These are phyloP conservation scores for Eruca vesicaria DNA, from an alignment of 441 rosid genomes.

Conservation along the genomic window DNA sequence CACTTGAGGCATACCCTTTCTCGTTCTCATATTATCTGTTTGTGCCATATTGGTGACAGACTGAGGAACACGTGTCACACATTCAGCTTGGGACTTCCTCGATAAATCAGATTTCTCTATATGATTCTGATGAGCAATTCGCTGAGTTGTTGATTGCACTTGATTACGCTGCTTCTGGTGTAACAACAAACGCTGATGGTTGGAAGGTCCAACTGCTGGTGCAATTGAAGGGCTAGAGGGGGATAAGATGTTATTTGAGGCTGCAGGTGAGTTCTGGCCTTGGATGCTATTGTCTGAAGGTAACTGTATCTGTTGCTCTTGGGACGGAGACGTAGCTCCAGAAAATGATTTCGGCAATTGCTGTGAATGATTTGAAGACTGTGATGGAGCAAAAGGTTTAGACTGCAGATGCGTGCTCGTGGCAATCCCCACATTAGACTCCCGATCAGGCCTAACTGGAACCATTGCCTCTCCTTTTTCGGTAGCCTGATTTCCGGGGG, in stretches of 20 bases:
- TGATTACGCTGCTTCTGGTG: slow-evolving; percentile 73
- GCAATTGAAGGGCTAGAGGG: slow-evolving; percentile 51
- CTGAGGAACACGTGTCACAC: slow-evolving; percentile 47
- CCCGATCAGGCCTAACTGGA: slow-evolving; percentile 68
- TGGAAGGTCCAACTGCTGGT: slow-evolving; percentile 51
- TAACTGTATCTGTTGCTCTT: slow-evolving; percentile 58
- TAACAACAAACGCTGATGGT: slow-evolving; percentile 63
- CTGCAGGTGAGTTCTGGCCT: slow-evolving; percentile 55
- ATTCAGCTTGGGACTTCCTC: slow-evolving; percentile 61
- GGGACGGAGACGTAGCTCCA: slow-evolving; percentile 44
- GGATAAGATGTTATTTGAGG: slow-evolving; percentile 48
- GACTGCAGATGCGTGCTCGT: slow-evolving; percentile 55
- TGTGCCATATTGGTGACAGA: slow-evolving; percentile 43
- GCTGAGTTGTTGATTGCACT: slow-evolving; percentile 52
- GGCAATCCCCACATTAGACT: slow-evolving; percentile 57
- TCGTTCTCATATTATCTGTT: slow-evolving; percentile 36
- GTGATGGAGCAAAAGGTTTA: slow-evolving; percentile 59
- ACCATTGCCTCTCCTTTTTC: slow-evolving; percentile 74
- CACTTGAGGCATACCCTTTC: slow-evolving; percentile 45
- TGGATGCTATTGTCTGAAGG: slow-evolving; percentile 60
- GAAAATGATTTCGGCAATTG: slow-evolving; percentile 58
- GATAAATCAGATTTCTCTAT: slow-evolving; percentile 50
- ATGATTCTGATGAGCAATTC: slow-evolving; percentile 63
- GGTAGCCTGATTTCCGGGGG: slow-evolving; percentile 60
- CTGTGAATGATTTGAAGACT: slow-evolving; percentile 59